Conservation (phyloP, 768 basidiomycete species). For the Fomitopsis pulvina region DNA sequence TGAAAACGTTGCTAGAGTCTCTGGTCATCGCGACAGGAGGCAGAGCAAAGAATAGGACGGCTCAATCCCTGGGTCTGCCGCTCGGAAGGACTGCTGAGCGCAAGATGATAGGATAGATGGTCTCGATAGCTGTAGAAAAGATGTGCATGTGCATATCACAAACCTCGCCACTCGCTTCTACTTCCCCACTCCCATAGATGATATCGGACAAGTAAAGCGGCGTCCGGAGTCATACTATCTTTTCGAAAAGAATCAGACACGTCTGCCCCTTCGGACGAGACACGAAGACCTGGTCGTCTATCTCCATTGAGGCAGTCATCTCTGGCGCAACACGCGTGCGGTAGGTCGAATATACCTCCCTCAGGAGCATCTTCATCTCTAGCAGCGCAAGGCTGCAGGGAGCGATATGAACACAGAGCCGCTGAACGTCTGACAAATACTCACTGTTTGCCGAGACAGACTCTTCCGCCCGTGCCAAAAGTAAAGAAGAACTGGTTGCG, state of each 20-base stretch:
- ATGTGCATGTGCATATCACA: too few species aligned
- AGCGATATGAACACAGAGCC: neutral
- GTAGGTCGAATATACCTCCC: constrained; percentile 13
- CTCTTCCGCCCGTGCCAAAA: constrained; percentile 16
- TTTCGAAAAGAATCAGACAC: constrained; percentile 17
- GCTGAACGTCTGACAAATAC: neutral
- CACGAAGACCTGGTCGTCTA: constrained; percentile 15
- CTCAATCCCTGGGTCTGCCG: too few species aligned
- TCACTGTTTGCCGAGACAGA: constrained; percentile 20
- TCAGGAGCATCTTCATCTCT: constrained; percentile 19
- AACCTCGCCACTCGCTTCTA: too few species aligned
- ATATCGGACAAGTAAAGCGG: too few species aligned
- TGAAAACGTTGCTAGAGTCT: too few species aligned
- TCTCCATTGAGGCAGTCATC: constrained; percentile 16
- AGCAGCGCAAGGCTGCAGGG: constrained; percentile 12
- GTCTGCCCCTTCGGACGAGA: constrained; percentile 16
- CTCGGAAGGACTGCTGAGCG: too few species aligned
- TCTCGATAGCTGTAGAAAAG: too few species aligned
- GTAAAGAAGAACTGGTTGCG: constrained; percentile 94
- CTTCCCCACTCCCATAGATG: too few species aligned
- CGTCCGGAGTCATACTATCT: constrained; percentile 1
- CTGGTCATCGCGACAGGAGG: too few species aligned
- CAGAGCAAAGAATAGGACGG: too few species aligned
- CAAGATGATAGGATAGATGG: too few species aligned
- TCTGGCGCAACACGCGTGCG: constrained; percentile 12